These are phyloP conservation scores for Agaricus sinodeliciosus DNA, from an alignment of 768 basidiomycete species.

Conservation along the genomic window DNA sequence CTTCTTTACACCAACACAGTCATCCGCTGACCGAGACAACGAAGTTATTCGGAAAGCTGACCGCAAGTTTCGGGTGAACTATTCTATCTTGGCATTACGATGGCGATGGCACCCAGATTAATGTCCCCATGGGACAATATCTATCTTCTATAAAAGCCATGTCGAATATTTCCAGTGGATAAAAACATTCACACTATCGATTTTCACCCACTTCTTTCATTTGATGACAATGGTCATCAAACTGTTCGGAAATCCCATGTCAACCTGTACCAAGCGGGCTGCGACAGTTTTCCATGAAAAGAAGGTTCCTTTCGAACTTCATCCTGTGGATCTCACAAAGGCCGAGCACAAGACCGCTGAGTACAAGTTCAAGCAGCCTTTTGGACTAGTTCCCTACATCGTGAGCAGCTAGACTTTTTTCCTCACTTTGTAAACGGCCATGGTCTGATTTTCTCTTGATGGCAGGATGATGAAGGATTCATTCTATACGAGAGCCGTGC, in stretches of 20 bases:
- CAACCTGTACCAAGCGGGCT: slow-evolving; percentile 41
- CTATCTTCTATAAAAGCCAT: too few species aligned
- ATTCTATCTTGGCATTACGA: too few species aligned
- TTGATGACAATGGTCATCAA: slow-evolving; percentile 26
- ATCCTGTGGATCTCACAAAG: slow-evolving; percentile 29
- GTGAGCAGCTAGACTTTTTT: slow-evolving; percentile 12
- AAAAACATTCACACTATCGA: too few species aligned
- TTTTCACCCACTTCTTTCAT: too few species aligned
- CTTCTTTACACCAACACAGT: too few species aligned
- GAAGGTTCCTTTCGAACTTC: slow-evolving; percentile 36
- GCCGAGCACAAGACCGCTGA: slow-evolving; percentile 29
- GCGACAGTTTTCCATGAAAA: slow-evolving; percentile 38
- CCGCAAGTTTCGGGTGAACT: too few species aligned
- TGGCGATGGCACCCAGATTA: too few species aligned
- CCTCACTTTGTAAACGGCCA: neutral
- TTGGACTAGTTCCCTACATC: slow-evolving; percentile 43
- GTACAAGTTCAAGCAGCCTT: slow-evolving; percentile 39
- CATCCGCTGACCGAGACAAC: too few species aligned
- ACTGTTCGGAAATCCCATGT: slow-evolving; percentile 24
- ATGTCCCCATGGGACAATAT: too few species aligned
- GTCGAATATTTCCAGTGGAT: too few species aligned
- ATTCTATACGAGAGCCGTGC: slow-evolving; percentile 60
- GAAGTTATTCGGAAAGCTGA: too few species aligned
- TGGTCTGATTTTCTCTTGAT: neutral
- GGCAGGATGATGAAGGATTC: slow-evolving; percentile 56